A percentile compares a stretch with the other conserved stretches of the same genome.
Conservation (phyloP, 2,329 filamentous ascomycete species). For the Diaporthe sp. region DNA sequence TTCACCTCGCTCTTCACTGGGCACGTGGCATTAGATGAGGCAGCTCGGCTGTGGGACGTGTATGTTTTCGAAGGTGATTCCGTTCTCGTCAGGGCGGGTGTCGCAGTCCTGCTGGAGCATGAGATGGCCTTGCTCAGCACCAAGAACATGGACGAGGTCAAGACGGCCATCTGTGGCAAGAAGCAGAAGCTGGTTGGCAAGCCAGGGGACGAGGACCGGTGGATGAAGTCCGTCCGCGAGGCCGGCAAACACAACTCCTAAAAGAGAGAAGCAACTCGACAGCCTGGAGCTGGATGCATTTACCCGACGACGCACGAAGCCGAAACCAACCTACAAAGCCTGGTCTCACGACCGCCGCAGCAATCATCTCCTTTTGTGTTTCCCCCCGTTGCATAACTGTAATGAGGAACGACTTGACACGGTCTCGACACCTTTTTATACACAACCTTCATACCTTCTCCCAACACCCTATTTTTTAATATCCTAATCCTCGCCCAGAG, state of each 20-base stretch:
- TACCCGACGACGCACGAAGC: constrained; percentile 10
- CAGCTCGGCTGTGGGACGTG: constrained; percentile 82
- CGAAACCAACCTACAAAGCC: background rate
- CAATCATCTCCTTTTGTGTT: constrained; percentile 15
- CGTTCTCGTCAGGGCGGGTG: constrained; percentile 77
- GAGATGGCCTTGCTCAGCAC: constrained; percentile 66
- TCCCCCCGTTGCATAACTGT: constrained; percentile 31
- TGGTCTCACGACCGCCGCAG: constrained; percentile 23
- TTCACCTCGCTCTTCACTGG: constrained; percentile 76
- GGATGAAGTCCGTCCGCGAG: constrained; percentile 57
- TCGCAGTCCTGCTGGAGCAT: constrained; percentile 72
- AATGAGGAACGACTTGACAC: constrained; percentile 33
- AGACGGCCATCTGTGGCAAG: constrained; percentile 52
- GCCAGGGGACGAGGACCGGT: constrained; percentile 63
- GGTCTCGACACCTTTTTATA: constrained; percentile 9
- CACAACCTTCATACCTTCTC: constrained; percentile 33
- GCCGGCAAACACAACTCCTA: constrained; percentile 51
- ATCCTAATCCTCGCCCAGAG: constrained; percentile 35
- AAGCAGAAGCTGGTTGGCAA: constrained; percentile 55
- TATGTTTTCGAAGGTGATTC: constrained; percentile 86
- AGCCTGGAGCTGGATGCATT: constrained; percentile 34
- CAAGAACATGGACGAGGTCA: constrained; percentile 60
- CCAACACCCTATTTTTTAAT: constrained; percentile 38
- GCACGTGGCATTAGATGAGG: constrained; percentile 76
- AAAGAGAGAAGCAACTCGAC: constrained; percentile 20